These are phyloP conservation scores for Endothia cerciana DNA, from an alignment of 2,329 filamentous ascomycete genomes.

Conservation along the genomic window DNA sequence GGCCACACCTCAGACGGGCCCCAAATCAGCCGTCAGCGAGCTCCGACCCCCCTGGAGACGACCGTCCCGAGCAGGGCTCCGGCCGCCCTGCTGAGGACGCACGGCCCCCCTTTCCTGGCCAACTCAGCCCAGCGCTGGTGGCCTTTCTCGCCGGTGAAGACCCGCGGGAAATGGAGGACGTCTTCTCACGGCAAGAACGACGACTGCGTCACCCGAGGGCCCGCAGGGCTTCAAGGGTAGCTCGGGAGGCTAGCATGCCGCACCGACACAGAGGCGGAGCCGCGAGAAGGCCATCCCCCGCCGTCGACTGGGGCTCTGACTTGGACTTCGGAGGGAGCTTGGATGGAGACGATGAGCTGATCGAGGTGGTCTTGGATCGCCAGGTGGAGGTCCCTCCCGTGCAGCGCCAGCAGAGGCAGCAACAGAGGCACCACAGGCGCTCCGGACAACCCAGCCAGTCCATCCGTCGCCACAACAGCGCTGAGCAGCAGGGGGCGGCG, in stretches of 20 bases:
- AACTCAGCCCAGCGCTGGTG: background rate
- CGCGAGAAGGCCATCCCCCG: background rate
- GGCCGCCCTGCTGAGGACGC: background rate
- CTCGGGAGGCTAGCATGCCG: background rate
- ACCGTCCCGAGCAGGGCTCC: background rate
- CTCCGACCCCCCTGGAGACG: background rate
- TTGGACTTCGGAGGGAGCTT: constrained; percentile 1
- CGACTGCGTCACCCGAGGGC: background rate
- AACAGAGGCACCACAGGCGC: constrained; percentile 10
- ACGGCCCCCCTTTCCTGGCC: background rate
- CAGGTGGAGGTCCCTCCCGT: constrained; percentile 12
- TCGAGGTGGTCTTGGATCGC: constrained; percentile 25
- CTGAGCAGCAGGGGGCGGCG: background rate
- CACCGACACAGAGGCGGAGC: background rate
- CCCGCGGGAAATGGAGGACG: background rate
- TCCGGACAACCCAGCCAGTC: constrained; percentile 12
- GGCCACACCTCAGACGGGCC: background rate
- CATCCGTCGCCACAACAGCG: constrained; percentile 1
- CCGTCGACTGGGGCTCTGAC: constrained; percentile 8
- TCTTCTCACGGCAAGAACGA: background rate
- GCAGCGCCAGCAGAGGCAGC: constrained; percentile 30
- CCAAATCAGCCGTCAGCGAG: background rate
- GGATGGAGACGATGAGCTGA: constrained; percentile 26
- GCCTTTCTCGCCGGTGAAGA: constrained; percentile 1
- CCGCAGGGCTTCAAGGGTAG: background rate